Conservation (phyloP, 2,329 filamentous ascomycete genomes). For the Mycocentrospora acerina region DNA sequence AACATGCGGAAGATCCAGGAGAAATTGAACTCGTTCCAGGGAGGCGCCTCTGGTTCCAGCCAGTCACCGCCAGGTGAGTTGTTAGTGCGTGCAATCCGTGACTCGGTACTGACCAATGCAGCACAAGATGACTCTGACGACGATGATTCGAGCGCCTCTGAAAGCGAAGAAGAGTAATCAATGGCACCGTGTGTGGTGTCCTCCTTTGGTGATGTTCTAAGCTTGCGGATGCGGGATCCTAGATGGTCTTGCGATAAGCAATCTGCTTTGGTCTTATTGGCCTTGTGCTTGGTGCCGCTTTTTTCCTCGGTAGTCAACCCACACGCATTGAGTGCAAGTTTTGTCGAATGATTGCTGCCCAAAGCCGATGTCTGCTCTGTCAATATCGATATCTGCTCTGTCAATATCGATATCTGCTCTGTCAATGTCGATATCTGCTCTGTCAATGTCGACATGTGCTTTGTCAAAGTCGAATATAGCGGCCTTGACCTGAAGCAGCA, state of each 20-base stretch:
- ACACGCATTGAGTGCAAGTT: conserved; percentile 6
- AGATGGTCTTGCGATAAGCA: neutral
- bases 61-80: conserved; percentile 46
- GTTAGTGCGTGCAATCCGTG: conserved; percentile 10
- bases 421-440: no score
- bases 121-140: conserved; percentile 53
- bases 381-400: no score
- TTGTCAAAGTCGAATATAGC: no score
- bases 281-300: conserved; percentile 3
- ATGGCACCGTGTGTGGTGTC: conserved; percentile 7
- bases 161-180: conserved; percentile 50
- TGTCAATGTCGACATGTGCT: no score
- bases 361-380: no score
- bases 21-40: conserved; percentile 50
- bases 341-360: conserved; percentile 1
- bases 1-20: conserved; percentile 65
- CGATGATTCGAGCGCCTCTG: conserved; percentile 55
- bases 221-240: no score
- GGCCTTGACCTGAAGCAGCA: no score
- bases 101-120: conserved; percentile 22
- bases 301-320: conserved; percentile 8
- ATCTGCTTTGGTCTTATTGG: conserved; percentile 1
- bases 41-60: conserved; percentile 46
- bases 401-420: no score
- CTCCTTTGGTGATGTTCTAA: neutral